These are phyloP conservation scores for Erythrophleum fordii DNA, from an alignment of 306 rosid genomes.

Conservation along the genomic window DNA sequence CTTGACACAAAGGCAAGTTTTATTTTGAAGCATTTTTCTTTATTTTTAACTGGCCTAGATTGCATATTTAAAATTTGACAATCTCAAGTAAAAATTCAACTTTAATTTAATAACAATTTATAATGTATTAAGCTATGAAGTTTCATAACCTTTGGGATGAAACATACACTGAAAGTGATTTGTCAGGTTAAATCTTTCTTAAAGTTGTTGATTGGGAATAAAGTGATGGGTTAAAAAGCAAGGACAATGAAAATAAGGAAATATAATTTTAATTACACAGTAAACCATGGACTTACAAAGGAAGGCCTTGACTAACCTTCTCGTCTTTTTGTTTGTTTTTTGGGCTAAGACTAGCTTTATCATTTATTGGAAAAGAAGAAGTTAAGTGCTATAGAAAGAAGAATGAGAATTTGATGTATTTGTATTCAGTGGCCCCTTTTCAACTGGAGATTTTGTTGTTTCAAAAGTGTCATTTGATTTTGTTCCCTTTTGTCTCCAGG, in stretches of 20 bases:
- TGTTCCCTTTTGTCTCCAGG: conserved; percentile 48
- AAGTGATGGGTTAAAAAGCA: too few species aligned
- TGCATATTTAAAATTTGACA: background rate
- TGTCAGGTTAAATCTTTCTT: too few species aligned
- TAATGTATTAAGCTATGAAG: background rate
- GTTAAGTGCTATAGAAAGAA: background rate
- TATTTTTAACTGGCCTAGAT: background rate
- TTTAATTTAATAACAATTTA: background rate
- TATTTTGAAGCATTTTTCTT: background rate
- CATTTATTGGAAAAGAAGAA: background rate
- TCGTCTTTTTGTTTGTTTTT: background rate
- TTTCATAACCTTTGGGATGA: background rate
- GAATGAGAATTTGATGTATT: background rate
- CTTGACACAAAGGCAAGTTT: conserved; percentile 64
- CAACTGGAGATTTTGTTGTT: too few species aligned
- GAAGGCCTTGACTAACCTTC: too few species aligned
- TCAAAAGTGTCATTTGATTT: too few species aligned
- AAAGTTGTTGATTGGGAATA: too few species aligned
- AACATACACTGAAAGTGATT: background rate
- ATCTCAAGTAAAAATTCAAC: background rate
- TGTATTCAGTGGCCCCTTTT: background rate
- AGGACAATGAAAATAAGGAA: too few species aligned
- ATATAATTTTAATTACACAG: too few species aligned
- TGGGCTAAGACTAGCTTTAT: background rate
- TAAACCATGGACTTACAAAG: too few species aligned